Conservation (phyloP, 148 eudicot genomes). For the Rhododendron simsii region DNA sequence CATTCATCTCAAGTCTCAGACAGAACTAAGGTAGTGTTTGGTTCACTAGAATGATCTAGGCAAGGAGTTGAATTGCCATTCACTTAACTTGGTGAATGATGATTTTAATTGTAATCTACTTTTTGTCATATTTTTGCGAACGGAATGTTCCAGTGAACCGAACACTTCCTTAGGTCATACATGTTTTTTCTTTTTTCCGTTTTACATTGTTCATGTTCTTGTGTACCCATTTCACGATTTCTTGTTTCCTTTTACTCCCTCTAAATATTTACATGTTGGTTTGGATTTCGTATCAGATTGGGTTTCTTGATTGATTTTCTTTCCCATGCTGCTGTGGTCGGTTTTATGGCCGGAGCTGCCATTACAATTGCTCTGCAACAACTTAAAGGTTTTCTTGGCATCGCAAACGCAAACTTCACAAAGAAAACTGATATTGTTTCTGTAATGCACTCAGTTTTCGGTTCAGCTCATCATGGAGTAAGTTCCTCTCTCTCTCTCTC, state of each 20-base stretch:
- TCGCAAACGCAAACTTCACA: slow-evolving; percentile 45
- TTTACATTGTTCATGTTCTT: not conserved
- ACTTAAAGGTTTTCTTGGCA: slow-evolving; percentile 69
- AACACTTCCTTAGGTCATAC: not conserved
- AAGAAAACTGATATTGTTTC: slow-evolving; percentile 56
- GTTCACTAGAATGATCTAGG: not conserved
- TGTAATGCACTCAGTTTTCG: slow-evolving; percentile 47
- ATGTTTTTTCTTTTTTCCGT: not conserved
- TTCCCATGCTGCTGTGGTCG: slow-evolving; percentile 73
- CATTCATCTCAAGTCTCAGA: not conserved
- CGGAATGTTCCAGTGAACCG: not conserved
- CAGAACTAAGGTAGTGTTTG: not conserved
- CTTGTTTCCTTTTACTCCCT: not conserved
- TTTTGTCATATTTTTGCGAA: not conserved
- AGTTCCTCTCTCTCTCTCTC: not conserved
- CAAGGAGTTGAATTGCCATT: not conserved
- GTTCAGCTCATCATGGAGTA: slow-evolving; percentile 51
- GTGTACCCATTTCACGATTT: not conserved
- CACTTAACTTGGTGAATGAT: not conserved
- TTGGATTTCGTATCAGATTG: slow-evolving; percentile 35
- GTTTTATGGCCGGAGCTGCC: slow-evolving; percentile 85
- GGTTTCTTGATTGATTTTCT: slow-evolving; percentile 75
- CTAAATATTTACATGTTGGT: not conserved
- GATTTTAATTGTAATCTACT: not conserved
- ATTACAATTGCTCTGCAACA: slow-evolving; percentile 72